These are phyloP conservation scores for Fusarium foetens DNA, from an alignment of 2,329 filamentous ascomycete genomes.

Conservation along the genomic window DNA sequence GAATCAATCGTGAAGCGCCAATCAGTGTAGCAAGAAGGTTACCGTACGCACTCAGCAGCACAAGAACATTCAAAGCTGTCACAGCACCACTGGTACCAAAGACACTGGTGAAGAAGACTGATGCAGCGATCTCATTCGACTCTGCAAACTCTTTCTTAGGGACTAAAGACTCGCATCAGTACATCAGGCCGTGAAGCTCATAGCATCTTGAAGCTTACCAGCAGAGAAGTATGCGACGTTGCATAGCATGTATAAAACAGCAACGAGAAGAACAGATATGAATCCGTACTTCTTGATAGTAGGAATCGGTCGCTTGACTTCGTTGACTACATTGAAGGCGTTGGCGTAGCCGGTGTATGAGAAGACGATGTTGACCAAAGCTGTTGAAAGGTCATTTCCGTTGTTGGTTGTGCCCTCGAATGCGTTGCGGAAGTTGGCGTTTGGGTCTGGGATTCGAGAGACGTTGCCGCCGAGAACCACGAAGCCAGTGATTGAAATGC, in stretches of 20 bases:
- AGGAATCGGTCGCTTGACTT: slow-evolving; percentile 69
- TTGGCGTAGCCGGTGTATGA: slow-evolving; percentile 68
- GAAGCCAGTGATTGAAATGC: slow-evolving; percentile 66
- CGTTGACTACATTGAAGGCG: slow-evolving; percentile 70
- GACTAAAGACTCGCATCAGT: slow-evolving; percentile 52
- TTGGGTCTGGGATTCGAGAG: slow-evolving; percentile 45
- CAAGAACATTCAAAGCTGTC: slow-evolving; percentile 65
- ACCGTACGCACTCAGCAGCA: slow-evolving; percentile 67
- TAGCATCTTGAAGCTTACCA: rapidly evolving
- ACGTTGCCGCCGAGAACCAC: slow-evolving; percentile 63
- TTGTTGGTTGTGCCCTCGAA: slow-evolving; percentile 51
- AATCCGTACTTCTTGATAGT: slow-evolving; percentile 62
- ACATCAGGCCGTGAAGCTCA: rapidly evolving
- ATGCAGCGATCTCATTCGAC: slow-evolving; percentile 65
- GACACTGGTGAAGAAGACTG: slow-evolving; percentile 67
- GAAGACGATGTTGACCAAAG: slow-evolving; percentile 68
- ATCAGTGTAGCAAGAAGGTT: slow-evolving; percentile 67
- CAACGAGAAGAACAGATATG: slow-evolving; percentile 61
- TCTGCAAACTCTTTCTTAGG: slow-evolving; percentile 61
- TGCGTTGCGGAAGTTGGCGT: slow-evolving; percentile 50
- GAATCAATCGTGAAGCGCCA: slow-evolving; percentile 64
- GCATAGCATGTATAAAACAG: slow-evolving; percentile 66
- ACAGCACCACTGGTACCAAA: slow-evolving; percentile 64
- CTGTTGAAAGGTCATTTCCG: slow-evolving; percentile 54
- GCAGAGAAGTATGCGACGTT: slow-evolving; percentile 71